Base-by-base conservation (phyloP, 768 basidiomycete genomes). In the Rhizopogon roseolus region DNA sequence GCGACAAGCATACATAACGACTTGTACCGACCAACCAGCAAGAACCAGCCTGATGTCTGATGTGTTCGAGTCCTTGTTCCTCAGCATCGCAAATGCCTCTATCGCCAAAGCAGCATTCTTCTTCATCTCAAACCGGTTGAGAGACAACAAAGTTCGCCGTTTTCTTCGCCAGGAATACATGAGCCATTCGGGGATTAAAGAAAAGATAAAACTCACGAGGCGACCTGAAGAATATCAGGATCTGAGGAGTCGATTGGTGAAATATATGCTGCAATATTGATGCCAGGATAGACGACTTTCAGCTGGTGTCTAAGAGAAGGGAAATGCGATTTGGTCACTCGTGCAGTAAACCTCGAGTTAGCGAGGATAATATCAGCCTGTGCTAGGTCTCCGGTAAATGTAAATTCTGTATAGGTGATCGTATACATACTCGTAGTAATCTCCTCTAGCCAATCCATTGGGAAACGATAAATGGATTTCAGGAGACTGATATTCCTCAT, bases 111-210 rank as follows among this genome's bases (percentile, higher is more conserved):
- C 80, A 0, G 78, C 79, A 60, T 98, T 96, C 73, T 99, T 99
- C 76, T 98, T 98, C 62, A 79, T 82, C 70, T 99, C 97, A 64
- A 96, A 98, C 2, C 96, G 88, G 66, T 99, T 98, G 36, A 98
- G 73, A 5, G 95, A 92, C 1, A 98, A 64, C 4, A 98, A 69
- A 0, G 91, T 93, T 0, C 88, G 90, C 4, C 78, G 76, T 34
- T 50, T 37, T 19, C 67, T 70, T 80, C 67, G 41, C 85, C 86
- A 27, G 60, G 44, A 11, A 54, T n/a, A 39, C 17, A 37, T 16
- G 4, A 48, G 34, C 13, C n/a, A 17, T 36, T 29, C 11, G 44
- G 9, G n/a, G 9, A 53, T 22, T 5, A 27, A 29, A 6, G 8
- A 36, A 48, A 13, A 7, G 5, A 19, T n/a, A 39, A 28, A 7